phyloP scores from a whole-genome alignment of 371 early-diverging fungal genomes.

The Dinochytrium kinnereticum region DNA sequence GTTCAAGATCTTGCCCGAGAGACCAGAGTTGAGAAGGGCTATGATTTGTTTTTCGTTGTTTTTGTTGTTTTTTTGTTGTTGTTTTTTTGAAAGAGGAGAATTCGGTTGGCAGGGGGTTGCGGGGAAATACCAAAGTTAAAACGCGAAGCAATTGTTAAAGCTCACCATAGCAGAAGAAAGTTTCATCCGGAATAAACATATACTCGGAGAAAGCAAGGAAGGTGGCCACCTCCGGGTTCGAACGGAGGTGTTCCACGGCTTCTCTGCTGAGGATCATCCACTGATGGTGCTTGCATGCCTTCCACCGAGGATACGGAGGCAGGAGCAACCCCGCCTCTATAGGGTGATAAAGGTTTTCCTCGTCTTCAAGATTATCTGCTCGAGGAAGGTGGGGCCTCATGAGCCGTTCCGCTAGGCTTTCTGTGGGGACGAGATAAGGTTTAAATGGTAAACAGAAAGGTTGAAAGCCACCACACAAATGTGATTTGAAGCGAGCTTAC shows the following conservation, averaged over 20 bases:
- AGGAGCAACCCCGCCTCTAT: constrained; percentile 21
- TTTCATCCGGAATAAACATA: constrained; percentile 45
- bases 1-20: constrained; percentile 26
- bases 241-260: constrained; percentile 16
- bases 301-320: constrained; percentile 22
- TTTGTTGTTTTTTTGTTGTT: no score
- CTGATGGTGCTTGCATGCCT: constrained; percentile 28
- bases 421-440: constrained; percentile 21
- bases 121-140: neutral
- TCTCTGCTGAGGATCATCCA: constrained; percentile 28
- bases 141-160: neutral
- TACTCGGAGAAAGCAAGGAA: constrained; percentile 49
- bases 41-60: no score
- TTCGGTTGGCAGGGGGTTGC: no score
- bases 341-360: constrained; percentile 4
- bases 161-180: constrained; percentile 44
- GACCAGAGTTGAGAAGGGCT: constrained; percentile 36
- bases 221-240: constrained; percentile 21
- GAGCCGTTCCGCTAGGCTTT: no score
- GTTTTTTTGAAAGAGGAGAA: no score
- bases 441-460: neutral
- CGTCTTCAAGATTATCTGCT: neutral
- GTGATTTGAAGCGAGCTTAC: constrained; percentile 11
- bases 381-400: constrained; percentile 16
- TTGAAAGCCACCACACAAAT: neutral